phyloP scores from a whole-genome alignment of 2,329 filamentous ascomycete genomes.

The Colletotrichum cereale region DNA sequence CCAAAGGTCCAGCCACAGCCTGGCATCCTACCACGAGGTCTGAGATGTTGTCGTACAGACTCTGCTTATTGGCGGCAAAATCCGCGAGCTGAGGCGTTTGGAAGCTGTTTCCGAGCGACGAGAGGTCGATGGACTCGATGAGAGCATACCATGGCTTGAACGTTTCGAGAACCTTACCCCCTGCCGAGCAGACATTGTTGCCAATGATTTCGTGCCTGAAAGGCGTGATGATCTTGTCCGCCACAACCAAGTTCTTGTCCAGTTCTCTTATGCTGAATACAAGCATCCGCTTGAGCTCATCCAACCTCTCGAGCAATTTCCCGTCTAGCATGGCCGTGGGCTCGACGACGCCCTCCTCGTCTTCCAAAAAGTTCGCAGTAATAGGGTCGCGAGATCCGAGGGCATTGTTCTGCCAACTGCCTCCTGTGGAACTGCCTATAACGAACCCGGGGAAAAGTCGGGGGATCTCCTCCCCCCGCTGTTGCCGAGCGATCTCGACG shows the following conservation, averaged over 20 bases:
- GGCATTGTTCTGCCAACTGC: slow-evolving; percentile 86
- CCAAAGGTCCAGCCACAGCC: slow-evolving; percentile 88
- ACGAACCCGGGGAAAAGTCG: slow-evolving; percentile 95
- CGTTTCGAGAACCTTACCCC: slow-evolving; percentile 84
- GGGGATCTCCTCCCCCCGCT: slow-evolving; percentile 92
- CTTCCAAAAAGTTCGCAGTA: slow-evolving; percentile 87
- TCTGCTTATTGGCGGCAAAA: slow-evolving; percentile 92
- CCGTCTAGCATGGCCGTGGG: slow-evolving; percentile 81
- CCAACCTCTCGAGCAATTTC: slow-evolving; percentile 83
- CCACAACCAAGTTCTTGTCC: slow-evolving; percentile 82
- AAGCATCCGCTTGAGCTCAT: slow-evolving; percentile 87
- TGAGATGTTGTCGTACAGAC: slow-evolving; percentile 91
- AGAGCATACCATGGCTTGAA: slow-evolving; percentile 92
- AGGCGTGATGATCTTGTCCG: slow-evolving; percentile 85
- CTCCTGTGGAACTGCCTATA: slow-evolving; percentile 83
- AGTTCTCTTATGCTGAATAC: slow-evolving; percentile 88
- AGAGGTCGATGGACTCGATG: slow-evolving; percentile 92
- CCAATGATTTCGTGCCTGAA: slow-evolving; percentile 83
- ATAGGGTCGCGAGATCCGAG: slow-evolving; percentile 76
- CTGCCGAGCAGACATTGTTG: slow-evolving; percentile 84
- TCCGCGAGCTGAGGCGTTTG: slow-evolving; percentile 89
- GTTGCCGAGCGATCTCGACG: slow-evolving; percentile 93
- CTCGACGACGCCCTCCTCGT: slow-evolving; percentile 79
- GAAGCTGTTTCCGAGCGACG: slow-evolving; percentile 80
- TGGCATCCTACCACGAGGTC: slow-evolving; percentile 91